Conservation (phyloP, 148 eudicot species). For the Rhododendron henanense region DNA sequence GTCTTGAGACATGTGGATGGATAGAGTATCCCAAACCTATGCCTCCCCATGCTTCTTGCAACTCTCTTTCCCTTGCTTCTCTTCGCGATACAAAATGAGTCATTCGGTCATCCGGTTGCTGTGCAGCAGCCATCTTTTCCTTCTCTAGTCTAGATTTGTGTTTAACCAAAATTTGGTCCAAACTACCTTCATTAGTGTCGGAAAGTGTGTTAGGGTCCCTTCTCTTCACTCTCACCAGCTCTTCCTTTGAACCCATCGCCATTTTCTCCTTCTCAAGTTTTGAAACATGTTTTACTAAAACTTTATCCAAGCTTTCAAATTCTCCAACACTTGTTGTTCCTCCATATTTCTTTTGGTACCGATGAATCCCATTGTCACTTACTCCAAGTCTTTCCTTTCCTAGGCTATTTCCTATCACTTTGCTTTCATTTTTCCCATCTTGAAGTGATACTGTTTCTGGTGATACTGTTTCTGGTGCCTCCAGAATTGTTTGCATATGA, state of each 20-base stretch:
- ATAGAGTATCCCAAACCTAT: slow-evolving; percentile 63
- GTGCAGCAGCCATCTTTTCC: slow-evolving; percentile 27
- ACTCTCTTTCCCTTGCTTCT: slow-evolving; percentile 75
- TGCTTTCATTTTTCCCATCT: neutral
- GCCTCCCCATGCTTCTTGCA: slow-evolving; percentile 89
- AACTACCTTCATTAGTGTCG: slow-evolving; percentile 43
- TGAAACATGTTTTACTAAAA: slow-evolving; percentile 65
- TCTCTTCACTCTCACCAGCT: slow-evolving; percentile 32
- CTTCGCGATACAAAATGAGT: slow-evolving; percentile 41
- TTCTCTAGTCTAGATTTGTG: slow-evolving; percentile 64
- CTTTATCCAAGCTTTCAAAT: slow-evolving; percentile 54
- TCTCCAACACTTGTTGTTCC: slow-evolving; percentile 16
- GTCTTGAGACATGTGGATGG: slow-evolving; percentile 63
- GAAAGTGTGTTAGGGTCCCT: slow-evolving; percentile 20
- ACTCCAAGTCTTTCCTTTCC: slow-evolving; percentile 28
- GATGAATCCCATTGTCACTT: slow-evolving; percentile 5
- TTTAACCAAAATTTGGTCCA: slow-evolving; percentile 74
- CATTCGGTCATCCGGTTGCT: slow-evolving; percentile 27
- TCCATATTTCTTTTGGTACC: slow-evolving; percentile 13
- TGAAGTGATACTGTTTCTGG: neutral
- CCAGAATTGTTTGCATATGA: neutral
- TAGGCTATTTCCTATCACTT: slow-evolving; percentile 15
- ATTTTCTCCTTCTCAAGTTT: slow-evolving; percentile 66
- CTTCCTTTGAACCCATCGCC: slow-evolving; percentile 25
- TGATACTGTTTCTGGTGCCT: neutral